These are phyloP conservation scores for Akanthomyces muscarius DNA, from an alignment of 2,329 filamentous ascomycete genomes.

Conservation along the genomic window DNA sequence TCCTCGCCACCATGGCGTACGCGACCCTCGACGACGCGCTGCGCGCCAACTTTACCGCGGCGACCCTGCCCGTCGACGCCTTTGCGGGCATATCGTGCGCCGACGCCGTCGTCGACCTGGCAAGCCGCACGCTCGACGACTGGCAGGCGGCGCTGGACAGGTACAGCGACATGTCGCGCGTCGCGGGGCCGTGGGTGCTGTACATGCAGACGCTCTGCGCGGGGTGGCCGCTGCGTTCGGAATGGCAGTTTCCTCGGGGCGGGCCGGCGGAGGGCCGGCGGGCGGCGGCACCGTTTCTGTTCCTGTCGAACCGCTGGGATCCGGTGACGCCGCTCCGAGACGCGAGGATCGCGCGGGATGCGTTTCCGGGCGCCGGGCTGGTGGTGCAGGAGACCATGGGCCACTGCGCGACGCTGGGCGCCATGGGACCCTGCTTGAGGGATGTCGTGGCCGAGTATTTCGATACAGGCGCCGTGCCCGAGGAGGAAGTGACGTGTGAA, in stretches of 20 bases:
- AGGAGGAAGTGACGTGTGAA: slow-evolving; percentile 19
- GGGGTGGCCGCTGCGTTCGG: slow-evolving; percentile 26
- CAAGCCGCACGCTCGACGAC: neutral
- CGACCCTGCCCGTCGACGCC: neutral
- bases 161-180: neutral
- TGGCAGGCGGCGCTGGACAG: neutral
- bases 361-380: slow-evolving; percentile 22
- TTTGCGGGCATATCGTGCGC: neutral
- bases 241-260: too few species aligned
- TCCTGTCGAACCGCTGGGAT: slow-evolving; percentile 39
- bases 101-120: neutral
- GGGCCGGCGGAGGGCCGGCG: neutral
- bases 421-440: slow-evolving; percentile 18
- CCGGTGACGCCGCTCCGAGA: slow-evolving; percentile 41
- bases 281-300: slow-evolving; percentile 37
- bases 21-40: neutral
- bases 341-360: slow-evolving; percentile 29
- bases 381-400: slow-evolving; percentile 24
- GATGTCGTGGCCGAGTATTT: slow-evolving; percentile 22
- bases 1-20: neutral
- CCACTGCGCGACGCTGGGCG: slow-evolving; percentile 19
- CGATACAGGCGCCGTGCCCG: slow-evolving; percentile 20
- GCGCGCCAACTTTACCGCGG: neutral
- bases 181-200: neutral
- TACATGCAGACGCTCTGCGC: slow-evolving; percentile 28